phyloP scores from a whole-genome alignment of 345 rosid genomes.

The Turritis glabra region DNA sequence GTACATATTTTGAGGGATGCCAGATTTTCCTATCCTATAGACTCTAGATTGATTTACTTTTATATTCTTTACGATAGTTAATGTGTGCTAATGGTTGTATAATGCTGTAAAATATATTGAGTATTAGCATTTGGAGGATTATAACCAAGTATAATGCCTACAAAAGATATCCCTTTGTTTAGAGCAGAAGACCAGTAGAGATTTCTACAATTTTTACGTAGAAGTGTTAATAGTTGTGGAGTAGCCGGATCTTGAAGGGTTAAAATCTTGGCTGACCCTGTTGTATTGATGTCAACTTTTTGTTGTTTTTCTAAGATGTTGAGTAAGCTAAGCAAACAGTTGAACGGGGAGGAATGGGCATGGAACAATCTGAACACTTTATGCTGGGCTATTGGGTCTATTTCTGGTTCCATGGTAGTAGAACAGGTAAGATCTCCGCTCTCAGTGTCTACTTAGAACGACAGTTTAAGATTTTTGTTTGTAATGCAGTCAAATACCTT shows the following conservation, averaged over 20 bases:
- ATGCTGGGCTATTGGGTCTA: conserved; percentile 99
- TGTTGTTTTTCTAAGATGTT: conserved; percentile 62
- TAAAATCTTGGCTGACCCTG: conserved; percentile 4
- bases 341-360: conserved; percentile 93
- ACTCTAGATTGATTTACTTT: conserved; percentile 9
- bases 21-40: conserved; percentile 7
- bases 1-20: conserved; percentile 41
- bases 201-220: neutral
- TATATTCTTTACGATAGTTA: neutral
- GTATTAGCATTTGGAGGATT: neutral
- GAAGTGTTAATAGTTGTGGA: neutral
- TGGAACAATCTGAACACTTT: conserved; percentile 95
- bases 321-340: conserved; percentile 88
- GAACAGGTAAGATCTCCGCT: conserved; percentile 66
- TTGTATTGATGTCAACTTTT: conserved; percentile 15
- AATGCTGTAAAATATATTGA: neutral
- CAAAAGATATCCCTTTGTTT: neutral
- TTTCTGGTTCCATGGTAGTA: conserved; percentile 97
- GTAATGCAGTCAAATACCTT: conserved; percentile 8
- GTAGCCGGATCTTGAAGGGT: neutral
- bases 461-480: conserved; percentile 1
- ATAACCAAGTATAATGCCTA: neutral
- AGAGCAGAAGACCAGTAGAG: neutral
- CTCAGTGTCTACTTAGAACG: conserved; percentile 11
- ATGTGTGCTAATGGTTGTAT: conserved; percentile 5